These are phyloP conservation scores for Stemphylium lycopersici DNA, from an alignment of 2,329 filamentous ascomycete species.

Conservation along the genomic window DNA sequence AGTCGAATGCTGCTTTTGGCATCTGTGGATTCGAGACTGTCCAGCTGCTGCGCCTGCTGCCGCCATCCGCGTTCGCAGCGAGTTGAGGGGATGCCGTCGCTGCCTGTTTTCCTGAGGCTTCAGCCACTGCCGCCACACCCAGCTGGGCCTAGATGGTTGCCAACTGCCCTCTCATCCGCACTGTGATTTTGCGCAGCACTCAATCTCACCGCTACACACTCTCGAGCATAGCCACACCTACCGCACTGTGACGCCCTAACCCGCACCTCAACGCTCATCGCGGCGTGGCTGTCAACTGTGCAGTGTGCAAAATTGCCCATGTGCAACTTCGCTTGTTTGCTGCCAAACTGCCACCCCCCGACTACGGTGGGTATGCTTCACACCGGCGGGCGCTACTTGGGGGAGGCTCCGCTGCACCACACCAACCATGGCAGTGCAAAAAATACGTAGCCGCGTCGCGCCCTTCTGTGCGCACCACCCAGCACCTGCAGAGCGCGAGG, in stretches of 20 bases:
- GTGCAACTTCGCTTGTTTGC: conserved; percentile 8
- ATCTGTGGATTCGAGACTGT: conserved; percentile 10
- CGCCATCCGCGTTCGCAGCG: conserved; percentile 25
- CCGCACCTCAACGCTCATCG: conserved; percentile 16
- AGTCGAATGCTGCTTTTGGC: conserved; percentile 15
- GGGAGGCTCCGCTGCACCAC: background rate
- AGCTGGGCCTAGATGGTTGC: conserved; percentile 10
- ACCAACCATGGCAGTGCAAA: conserved; percentile 7
- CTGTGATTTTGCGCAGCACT: conserved; percentile 25
- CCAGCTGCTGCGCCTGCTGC: conserved; percentile 25
- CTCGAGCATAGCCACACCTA: conserved; percentile 32
- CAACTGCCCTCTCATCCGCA: conserved; percentile 15
- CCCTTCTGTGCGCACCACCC: conserved; percentile 17
- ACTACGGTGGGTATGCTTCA: background rate
- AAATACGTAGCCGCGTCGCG: conserved; percentile 6
- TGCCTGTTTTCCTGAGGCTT: conserved; percentile 26
- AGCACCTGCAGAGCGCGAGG: conserved; percentile 9
- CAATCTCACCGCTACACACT: conserved; percentile 30
- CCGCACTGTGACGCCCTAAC: conserved; percentile 1
- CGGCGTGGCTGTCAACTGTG: conserved; percentile 18
- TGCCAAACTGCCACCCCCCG: conserved; percentile 6
- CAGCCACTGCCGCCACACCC: conserved; percentile 27
- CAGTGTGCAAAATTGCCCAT: background rate
- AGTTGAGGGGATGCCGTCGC: conserved; percentile 18
- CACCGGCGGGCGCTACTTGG: conserved; percentile 16